These are phyloP conservation scores for Gnetum montanum DNA, from an alignment of 75 land plant species.

Conservation along the genomic window DNA sequence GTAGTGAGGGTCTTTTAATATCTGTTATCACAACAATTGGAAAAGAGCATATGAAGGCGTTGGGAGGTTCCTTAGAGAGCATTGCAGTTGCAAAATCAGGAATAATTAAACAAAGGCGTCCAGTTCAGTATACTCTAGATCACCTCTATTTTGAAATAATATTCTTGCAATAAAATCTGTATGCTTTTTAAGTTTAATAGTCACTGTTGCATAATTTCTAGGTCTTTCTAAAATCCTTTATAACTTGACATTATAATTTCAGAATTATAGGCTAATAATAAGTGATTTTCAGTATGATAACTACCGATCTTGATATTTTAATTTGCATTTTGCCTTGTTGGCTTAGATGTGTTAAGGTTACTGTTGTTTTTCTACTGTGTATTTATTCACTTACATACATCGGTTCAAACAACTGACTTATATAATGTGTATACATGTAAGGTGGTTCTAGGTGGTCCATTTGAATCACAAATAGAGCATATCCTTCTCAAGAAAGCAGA, in stretches of 20 bases:
- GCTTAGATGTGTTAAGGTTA: too few species aligned
- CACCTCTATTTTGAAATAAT: background rate
- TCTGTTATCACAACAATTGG: constrained; percentile 83
- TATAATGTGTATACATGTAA: constrained; percentile 8
- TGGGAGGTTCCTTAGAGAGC: constrained; percentile 84
- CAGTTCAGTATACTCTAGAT: constrained; percentile 36
- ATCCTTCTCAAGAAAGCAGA: constrained; percentile 63
- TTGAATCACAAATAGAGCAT: constrained; percentile 38
- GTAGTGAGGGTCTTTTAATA: constrained; percentile 42
- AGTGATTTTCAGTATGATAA: too few species aligned
- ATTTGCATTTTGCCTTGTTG: too few species aligned
- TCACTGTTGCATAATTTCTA: too few species aligned
- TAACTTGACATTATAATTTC: too few species aligned
- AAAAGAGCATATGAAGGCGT: constrained; percentile 78
- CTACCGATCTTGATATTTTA: too few species aligned
- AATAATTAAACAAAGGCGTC: constrained; percentile 79
- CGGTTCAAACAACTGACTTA: background rate
- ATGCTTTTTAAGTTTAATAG: background rate
- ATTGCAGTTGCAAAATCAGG: constrained; percentile 93
- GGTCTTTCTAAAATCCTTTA: too few species aligned
- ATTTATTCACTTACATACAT: background rate
- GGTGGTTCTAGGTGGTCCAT: constrained; percentile 82
- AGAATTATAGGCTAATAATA: too few species aligned
- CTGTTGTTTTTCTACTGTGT: too few species aligned
- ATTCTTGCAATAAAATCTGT: background rate